Percentiles rank a stretch among this genome's conserved stretches.
Conservation (phyloP, 345 rosid genomes). For the Aurinia saxatilis region DNA sequence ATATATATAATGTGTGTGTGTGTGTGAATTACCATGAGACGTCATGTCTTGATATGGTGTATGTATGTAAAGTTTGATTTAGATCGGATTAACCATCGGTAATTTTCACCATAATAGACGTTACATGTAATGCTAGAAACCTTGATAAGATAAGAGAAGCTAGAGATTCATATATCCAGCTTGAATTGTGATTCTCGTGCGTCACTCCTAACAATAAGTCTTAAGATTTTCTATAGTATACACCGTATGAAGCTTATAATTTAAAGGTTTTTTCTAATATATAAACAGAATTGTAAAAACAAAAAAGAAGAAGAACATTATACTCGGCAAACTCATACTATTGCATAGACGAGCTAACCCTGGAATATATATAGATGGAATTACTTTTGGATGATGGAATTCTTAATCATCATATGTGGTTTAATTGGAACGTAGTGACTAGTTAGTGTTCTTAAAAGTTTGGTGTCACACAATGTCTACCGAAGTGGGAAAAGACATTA, state of each 20-base stretch:
- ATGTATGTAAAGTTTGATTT: background rate
- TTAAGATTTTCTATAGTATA: background rate
- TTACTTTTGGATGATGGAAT: background rate
- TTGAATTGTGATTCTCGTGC: background rate
- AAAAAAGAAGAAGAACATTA: background rate
- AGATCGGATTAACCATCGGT: background rate
- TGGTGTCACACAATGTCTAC: constrained; percentile 5
- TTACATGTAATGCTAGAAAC: background rate
- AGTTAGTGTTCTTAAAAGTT: constrained; percentile 19
- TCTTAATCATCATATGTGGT: no score
- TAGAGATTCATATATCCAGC: background rate
- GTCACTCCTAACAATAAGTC: background rate
- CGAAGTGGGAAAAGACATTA: constrained; percentile 19
- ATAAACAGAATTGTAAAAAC: background rate
- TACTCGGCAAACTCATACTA: background rate
- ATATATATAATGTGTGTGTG: no score
- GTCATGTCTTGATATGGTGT: background rate
- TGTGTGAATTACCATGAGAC: background rate
- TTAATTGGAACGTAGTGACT: no score
- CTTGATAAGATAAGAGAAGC: background rate
- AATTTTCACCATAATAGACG: background rate
- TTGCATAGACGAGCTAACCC: background rate
- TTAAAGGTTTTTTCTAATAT: background rate
- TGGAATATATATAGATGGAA: background rate
- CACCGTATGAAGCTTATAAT: background rate